Conservation (phyloP, 2,329 filamentous ascomycete species). For the Teratosphaeria zuluensis region DNA sequence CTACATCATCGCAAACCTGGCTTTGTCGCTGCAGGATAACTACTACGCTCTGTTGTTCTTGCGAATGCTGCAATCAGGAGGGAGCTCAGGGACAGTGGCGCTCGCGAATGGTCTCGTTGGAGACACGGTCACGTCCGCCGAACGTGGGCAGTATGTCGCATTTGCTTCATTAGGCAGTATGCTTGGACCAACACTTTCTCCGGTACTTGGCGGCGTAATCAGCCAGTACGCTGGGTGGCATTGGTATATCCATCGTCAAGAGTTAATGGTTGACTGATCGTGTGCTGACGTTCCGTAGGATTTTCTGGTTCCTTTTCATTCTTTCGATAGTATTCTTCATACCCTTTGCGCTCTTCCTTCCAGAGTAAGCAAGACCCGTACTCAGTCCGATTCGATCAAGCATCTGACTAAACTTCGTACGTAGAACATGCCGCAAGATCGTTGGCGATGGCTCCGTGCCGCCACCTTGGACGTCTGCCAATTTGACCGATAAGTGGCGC, state of each 20-base stretch:
- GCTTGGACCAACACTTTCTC: conserved; percentile 41
- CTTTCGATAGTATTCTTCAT: conserved; percentile 39
- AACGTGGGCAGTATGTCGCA: conserved; percentile 65
- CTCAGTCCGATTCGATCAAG: background rate
- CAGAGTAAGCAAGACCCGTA: conserved; percentile 25
- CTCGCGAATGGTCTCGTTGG: conserved; percentile 62
- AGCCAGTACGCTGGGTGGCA: conserved; percentile 55
- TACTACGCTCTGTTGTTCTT: conserved; percentile 46
- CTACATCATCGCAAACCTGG: conserved; percentile 27
- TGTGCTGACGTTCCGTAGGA: conserved; percentile 4
- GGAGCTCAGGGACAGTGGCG: conserved; percentile 60
- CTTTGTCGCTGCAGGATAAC: conserved; percentile 25
- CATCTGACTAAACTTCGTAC: background rate
- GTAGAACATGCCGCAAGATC: conserved; percentile 34
- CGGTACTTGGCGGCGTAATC: conserved; percentile 56
- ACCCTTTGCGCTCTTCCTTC: conserved; percentile 47
- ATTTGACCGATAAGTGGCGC: conserved; percentile 37
- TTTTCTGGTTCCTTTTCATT: conserved; percentile 41
- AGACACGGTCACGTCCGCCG: conserved; percentile 58
- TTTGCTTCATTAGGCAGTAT: conserved; percentile 52
- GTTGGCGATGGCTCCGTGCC: conserved; percentile 54
- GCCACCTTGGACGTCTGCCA: conserved; percentile 49
- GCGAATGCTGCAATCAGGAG: conserved; percentile 53
- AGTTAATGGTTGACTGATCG: background rate
- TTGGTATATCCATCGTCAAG: conserved; percentile 28